Percentiles rank a stretch among this genome's conserved stretches.
Evolutionary conservation across 2,329 filamentous ascomycete genomes (phyloP).

Genomic region (Fonsecaea pedrosoi): DNA sequence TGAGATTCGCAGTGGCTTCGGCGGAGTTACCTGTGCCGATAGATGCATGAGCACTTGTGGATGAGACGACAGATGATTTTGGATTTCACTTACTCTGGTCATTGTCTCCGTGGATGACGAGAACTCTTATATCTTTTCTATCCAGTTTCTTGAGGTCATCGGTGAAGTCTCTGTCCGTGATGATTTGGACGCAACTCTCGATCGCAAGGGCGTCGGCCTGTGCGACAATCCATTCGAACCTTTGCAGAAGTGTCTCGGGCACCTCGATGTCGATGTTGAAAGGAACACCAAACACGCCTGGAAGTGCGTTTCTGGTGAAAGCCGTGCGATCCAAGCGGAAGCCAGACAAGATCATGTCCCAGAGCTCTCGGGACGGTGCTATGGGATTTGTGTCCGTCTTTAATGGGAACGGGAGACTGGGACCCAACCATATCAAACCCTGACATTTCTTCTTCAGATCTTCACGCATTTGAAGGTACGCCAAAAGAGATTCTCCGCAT

Average conservation of each 20-base stretch:
- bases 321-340: constrained; percentile 38
- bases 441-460: constrained; percentile 28
- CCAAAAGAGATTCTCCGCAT: constrained; percentile 42
- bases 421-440: constrained; percentile 42
- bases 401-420: constrained; percentile 40
- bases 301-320: constrained; percentile 38
- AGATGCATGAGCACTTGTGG: neutral
- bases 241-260: constrained; percentile 34
- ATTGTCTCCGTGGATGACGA: constrained; percentile 43
- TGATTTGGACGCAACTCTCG: constrained; percentile 43
- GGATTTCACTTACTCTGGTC: constrained; percentile 38
- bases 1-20: constrained; percentile 38
- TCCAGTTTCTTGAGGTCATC: constrained; percentile 37
- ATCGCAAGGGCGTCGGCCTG: constrained; percentile 42
- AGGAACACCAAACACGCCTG: constrained; percentile 38
- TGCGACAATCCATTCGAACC: constrained; percentile 39
- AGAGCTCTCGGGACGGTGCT: constrained; percentile 39
- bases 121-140: constrained; percentile 35
- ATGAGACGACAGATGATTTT: neutral
- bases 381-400: constrained; percentile 38
- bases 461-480: constrained; percentile 36
- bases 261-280: constrained; percentile 36
- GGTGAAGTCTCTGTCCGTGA: constrained; percentile 41
- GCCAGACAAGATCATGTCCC: constrained; percentile 41
- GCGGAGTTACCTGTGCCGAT: constrained; percentile 37